These are phyloP conservation scores for Ceratocystiopsis sp. DNA, from an alignment of 2,329 filamentous ascomycete species.

Conservation along the genomic window DNA sequence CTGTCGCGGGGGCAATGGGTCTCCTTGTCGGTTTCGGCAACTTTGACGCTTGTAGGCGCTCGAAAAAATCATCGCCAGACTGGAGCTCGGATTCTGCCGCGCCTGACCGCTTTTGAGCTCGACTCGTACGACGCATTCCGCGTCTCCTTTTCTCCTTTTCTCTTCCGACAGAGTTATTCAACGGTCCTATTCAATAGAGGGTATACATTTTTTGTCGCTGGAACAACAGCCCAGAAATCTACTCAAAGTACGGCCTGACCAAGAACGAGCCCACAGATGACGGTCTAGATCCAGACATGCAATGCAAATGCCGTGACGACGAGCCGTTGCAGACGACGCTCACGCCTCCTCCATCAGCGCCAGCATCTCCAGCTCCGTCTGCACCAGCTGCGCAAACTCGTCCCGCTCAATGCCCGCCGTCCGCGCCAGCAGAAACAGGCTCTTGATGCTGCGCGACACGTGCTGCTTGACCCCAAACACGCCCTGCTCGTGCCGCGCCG, in stretches of 20 bases:
- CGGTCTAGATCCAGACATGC: too few species aligned
- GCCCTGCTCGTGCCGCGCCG: conserved; percentile 39
- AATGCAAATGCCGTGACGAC: too few species aligned
- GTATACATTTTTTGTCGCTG: too few species aligned
- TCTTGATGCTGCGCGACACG: conserved; percentile 61
- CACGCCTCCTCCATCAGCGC: conserved; percentile 52
- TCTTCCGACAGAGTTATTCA: too few species aligned
- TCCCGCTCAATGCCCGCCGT: conserved; percentile 55
- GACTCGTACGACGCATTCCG: too few species aligned
- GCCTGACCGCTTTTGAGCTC: conserved; percentile 1
- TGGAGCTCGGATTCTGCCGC: conserved; percentile 1
- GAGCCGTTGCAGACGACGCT: too few species aligned
- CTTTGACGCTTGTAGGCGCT: too few species aligned
- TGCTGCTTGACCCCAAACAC: conserved; percentile 67
- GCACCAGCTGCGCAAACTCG: conserved; percentile 59
- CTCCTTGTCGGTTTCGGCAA: neutral
- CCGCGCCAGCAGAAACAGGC: conserved; percentile 52
- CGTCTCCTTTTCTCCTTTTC: too few species aligned
- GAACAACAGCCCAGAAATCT: too few species aligned
- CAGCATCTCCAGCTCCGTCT: conserved; percentile 53
- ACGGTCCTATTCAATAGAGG: too few species aligned
- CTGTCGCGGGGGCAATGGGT: neutral
- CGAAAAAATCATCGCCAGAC: neutral
- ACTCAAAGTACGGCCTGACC: too few species aligned
- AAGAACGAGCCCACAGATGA: too few species aligned